Evolutionary conservation across 2,329 filamentous ascomycete genomes (phyloP), one percentile per base, ranked within the genome.

Genomic region (Cordyceps javanica): DNA sequence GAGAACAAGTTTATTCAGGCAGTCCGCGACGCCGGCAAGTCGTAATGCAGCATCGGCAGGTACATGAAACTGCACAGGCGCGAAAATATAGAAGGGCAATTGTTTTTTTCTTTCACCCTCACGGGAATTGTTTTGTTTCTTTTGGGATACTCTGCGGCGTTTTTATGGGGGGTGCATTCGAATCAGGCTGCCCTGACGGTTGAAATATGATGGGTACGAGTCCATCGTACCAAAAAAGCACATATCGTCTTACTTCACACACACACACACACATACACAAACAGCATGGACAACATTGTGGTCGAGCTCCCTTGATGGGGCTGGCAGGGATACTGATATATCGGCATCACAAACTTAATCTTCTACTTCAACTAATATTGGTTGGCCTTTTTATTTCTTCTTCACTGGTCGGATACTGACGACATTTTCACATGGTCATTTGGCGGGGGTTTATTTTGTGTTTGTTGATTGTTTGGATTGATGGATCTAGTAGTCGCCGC

Each of bases 1-100:
- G 79, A 81, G 61, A 77, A 81, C 59, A 70, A 72, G 26, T 77
- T 75, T 72, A 77, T 77, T 64, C 65, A 66, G 55, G 64, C 70
- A 3, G 72, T 77, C 11, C 62, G 71, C 38, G 70, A 72, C 19
- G 73, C 71, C 5, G 74, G 74, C 38, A 76, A 74, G 62, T 63
- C 64, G 14, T 72, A 23, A 55, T 39, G 21, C 41, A n/a, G n/a
- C 26, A 2, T 21, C 19, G 9, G 10, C 21, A 25, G 25, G 26
- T 55, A 21, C 11, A 46, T 28, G 53, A 54, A 54, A 54, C 38
- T 7, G 30, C 30, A 36, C 32, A 55, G 39, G 39, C 46, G 53
- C 30, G 28, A 36, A 21, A 53, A 45, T 23, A 39, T 55, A 39
- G 42, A 55, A 44, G 9, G 38, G 38, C 28, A 38, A 54, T 41